Evolutionary conservation across 805 yeast species (phyloP).

Genomic region (Yamadazyma kitorensis): DNA sequence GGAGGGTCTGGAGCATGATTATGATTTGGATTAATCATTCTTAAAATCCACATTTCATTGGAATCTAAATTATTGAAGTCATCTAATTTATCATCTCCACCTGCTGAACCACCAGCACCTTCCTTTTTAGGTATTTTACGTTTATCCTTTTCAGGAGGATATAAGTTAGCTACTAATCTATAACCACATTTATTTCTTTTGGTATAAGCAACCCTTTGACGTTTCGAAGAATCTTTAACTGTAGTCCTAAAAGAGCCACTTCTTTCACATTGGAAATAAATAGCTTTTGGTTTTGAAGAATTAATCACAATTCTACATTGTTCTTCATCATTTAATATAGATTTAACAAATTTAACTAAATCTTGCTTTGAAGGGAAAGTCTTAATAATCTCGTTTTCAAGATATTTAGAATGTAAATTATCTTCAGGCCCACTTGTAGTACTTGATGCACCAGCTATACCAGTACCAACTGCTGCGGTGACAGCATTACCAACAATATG

Average conservation of each 20-base stretch:
- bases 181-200: slow-evolving; percentile 47
- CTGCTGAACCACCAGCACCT: slow-evolving; percentile 10
- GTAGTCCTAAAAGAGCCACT: slow-evolving; percentile 46
- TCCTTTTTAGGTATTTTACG: slow-evolving; percentile 18
- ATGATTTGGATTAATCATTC: slow-evolving; percentile 46
- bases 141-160: slow-evolving; percentile 44
- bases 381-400: slow-evolving; percentile 31
- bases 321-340: slow-evolving; percentile 33
- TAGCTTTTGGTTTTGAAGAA: slow-evolving; percentile 47
- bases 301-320: slow-evolving; percentile 45
- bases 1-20: slow-evolving; percentile 45
- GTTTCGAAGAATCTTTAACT: slow-evolving; percentile 42
- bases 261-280: slow-evolving; percentile 44
- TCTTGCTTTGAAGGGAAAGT: slow-evolving; percentile 26
- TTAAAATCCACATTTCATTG: slow-evolving; percentile 43
- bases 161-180: slow-evolving; percentile 41
- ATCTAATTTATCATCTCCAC: slow-evolving; percentile 25
- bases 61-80: slow-evolving; percentile 16
- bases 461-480: too few relatives aligned
- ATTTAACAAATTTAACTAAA: slow-evolving; percentile 34
- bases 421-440: slow-evolving; percentile 12
- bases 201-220: slow-evolving; percentile 47
- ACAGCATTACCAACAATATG: slow-evolving; percentile 1
- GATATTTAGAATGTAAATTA: slow-evolving; percentile 21
- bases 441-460: slow-evolving; percentile 5